Evolutionary conservation across 345 rosid species (phyloP).

Genomic region (Limnanthes douglasii): DNA sequence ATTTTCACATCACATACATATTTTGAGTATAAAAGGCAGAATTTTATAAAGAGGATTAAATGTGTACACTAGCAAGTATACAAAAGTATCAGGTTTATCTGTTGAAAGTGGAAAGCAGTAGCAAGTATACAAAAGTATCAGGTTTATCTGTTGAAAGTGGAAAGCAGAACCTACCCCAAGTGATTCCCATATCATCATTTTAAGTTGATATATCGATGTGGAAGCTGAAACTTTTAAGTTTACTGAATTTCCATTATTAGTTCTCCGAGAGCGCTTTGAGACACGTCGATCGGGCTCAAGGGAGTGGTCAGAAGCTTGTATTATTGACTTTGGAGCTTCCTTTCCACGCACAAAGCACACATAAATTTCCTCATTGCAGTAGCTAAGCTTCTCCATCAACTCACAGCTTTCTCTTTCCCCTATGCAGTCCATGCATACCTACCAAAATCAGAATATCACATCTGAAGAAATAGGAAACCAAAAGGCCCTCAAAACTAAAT

Average conservation of each 20-base stretch:
- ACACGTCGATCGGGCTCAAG: constrained; percentile 67
- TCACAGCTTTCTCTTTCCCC: constrained; percentile 93
- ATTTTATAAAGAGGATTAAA: no score
- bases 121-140: not conserved
- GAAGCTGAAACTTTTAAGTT: constrained; percentile 82
- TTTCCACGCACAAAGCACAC: constrained; percentile 75
- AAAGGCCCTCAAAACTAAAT: constrained; percentile 4
- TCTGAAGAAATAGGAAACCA: not conserved
- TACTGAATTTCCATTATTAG: constrained; percentile 53
- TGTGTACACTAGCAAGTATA: no score
- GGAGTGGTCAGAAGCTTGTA: constrained; percentile 57
- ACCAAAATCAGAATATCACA: constrained; percentile 8
- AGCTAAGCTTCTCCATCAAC: constrained; percentile 76
- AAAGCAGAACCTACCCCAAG: constrained; percentile 58
- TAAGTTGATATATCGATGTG: constrained; percentile 75
- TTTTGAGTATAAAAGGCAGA: no score
- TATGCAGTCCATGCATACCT: constrained; percentile 84
- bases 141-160: constrained; percentile 6
- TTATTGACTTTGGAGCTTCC: constrained; percentile 82
- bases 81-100: no score
- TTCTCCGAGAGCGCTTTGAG: constrained; percentile 78
- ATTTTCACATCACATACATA: no score
- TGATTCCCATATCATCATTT: constrained; percentile 99
- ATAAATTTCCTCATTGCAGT: constrained; percentile 56
- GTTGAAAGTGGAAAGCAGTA: not conserved